Conservation (phyloP, 176 grass and related monocot species). For the Urochloa ruziziensis region DNA sequence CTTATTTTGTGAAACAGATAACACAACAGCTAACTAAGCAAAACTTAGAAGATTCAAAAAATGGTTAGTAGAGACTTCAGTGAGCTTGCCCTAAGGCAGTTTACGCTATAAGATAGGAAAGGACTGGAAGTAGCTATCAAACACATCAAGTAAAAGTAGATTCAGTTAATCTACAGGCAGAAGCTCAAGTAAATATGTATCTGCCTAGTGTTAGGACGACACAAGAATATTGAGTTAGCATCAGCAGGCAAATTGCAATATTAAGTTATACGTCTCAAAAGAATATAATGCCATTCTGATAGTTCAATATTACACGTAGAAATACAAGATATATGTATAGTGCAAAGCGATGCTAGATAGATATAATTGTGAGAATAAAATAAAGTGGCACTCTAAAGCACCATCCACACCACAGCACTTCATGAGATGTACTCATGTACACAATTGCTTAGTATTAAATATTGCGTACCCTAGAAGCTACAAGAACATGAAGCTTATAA, state of each 20-base stretch:
- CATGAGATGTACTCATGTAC: neutral
- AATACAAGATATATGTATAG: neutral
- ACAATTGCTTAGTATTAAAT: neutral
- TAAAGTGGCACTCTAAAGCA: neutral
- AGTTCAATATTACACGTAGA: neutral
- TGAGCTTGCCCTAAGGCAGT: neutral
- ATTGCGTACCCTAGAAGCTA: neutral
- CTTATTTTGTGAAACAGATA: neutral
- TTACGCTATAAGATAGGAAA: constrained; percentile 1
- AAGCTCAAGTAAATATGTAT: neutral
- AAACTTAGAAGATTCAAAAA: neutral
- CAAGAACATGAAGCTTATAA: neutral
- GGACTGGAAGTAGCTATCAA: neutral
- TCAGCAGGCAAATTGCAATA: neutral
- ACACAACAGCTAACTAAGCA: neutral
- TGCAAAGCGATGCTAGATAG: neutral
- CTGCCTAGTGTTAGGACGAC: neutral
- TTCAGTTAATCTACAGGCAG: neutral
- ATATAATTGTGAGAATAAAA: neutral
- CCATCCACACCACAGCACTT: neutral
- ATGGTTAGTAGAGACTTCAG: neutral
- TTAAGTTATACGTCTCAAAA: neutral
- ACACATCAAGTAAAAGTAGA: neutral
- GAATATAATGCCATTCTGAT: neutral
- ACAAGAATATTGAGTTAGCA: neutral